phyloP scores from a whole-genome alignment of 2,329 filamentous ascomycete genomes.

The Tolypocladium capitatum region DNA sequence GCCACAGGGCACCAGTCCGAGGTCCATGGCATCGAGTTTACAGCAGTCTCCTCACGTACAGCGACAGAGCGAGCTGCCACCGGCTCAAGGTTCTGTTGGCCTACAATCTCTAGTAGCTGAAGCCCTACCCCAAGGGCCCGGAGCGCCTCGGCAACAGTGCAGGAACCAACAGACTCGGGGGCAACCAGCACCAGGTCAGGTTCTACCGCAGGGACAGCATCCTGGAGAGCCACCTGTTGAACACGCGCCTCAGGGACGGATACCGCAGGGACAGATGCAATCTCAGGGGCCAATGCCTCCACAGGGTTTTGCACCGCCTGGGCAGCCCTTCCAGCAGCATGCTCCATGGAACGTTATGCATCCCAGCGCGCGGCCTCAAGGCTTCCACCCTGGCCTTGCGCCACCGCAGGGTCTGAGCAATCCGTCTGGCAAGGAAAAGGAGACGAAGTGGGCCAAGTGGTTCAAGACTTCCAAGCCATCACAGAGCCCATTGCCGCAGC shows the following conservation, averaged over 20 bases:
- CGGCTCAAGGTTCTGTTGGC: not conserved
- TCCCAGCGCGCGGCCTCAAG: not conserved
- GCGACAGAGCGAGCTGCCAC: not conserved
- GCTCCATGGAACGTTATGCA: not conserved
- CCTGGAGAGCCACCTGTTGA: not conserved
- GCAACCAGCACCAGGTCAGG: not conserved
- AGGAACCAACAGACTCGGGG: not conserved
- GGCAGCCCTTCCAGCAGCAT: not conserved
- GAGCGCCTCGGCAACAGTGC: not conserved
- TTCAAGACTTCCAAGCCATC: slow-evolving; percentile 13
- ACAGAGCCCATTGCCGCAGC: slow-evolving; percentile 1
- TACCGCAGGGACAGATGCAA: not conserved
- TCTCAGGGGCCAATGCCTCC: not conserved
- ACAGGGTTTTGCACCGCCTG: not conserved
- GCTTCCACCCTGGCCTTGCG: not conserved
- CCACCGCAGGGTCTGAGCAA: not conserved
- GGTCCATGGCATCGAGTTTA: slow-evolving; percentile 1
- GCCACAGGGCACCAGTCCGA: not conserved
- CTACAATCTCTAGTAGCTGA: not conserved
- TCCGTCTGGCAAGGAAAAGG: slow-evolving; percentile 8
- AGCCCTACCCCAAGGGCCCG: not conserved
- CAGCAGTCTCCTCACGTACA: not conserved
- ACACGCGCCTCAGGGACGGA: not conserved
- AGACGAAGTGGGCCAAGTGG: slow-evolving; percentile 16
- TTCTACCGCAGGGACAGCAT: not conserved